Conservation (phyloP, 2,329 filamentous ascomycete species). For the Pseudomassariella vexata region DNA sequence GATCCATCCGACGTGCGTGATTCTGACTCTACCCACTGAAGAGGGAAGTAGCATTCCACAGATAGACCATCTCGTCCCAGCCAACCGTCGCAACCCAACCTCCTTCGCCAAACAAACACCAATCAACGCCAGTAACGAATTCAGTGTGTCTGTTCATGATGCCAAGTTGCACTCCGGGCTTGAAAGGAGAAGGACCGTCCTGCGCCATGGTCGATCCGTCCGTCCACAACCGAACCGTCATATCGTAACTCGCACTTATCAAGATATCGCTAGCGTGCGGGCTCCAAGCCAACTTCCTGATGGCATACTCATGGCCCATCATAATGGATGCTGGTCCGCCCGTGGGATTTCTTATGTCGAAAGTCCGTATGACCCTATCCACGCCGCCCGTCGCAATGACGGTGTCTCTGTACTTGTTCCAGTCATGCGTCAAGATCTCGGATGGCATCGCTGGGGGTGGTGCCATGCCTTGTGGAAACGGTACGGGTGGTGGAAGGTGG, state of each 20-base stretch:
- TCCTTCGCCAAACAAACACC: constrained; percentile 92
- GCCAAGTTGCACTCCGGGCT: constrained; percentile 67
- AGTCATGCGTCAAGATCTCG: constrained; percentile 91
- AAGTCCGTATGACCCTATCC: constrained; percentile 79
- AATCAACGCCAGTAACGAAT: constrained; percentile 93
- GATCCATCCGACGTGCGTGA: too few relatives aligned
- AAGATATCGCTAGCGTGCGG: constrained; percentile 88
- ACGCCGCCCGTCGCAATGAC: constrained; percentile 86
- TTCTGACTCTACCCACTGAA: constrained; percentile 27
- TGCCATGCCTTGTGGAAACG: constrained; percentile 21
- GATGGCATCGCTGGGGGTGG: constrained; percentile 53
- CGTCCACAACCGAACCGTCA: constrained; percentile 93
- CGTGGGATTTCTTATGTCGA: constrained; percentile 76
- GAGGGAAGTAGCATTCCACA: constrained; percentile 75
- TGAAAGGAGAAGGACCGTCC: constrained; percentile 25
- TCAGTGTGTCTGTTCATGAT: constrained; percentile 92
- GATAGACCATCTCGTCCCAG: constrained; percentile 86
- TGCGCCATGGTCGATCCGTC: constrained; percentile 52
- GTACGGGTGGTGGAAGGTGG: constrained; percentile 57
- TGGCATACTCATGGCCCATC: constrained; percentile 84
- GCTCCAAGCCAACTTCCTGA: constrained; percentile 82
- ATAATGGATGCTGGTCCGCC: constrained; percentile 69
- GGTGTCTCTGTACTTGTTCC: constrained; percentile 93
- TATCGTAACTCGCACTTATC: constrained; percentile 90
- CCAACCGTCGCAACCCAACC: constrained; percentile 93